Evolutionary conservation across 345 rosid species (phyloP), one percentile per base, ranked within the genome.

Genomic region (Corchorus olitorius): DNA sequence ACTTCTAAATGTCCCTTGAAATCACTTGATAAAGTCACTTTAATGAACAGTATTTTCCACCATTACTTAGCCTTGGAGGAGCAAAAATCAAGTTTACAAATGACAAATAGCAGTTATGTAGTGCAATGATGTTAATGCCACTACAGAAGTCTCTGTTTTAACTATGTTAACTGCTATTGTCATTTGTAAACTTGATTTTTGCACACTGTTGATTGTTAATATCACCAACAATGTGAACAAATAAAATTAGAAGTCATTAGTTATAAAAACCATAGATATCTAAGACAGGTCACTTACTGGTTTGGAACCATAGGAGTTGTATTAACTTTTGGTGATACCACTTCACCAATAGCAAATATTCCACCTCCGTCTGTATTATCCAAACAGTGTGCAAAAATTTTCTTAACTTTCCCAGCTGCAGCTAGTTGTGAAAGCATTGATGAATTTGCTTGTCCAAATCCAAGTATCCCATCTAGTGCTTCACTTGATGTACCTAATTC

Each of bases 391-490:
- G 96, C 84, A 81, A 93, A 94, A 50, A 78, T 80, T 81, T 76
- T 88, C 83, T 88, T 91, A 2, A 88, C 88, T 52, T 82, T 84
- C 43, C 96, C 93, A 10, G 90, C 75, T 0, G 87, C 78, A 76
- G 98, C 90, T 64, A 95, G 86, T 86, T 95, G 99, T 60, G 99
- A 91, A 80, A 95, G 77, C 79, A 93, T 62, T 71, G 98, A 95
- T 52, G 98, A 85, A 75, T 90, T 91, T 69, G 95, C 69, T 77
- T 95, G 94, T 63, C 99, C 99, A 79, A 95, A 90, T 56, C 99
- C 99, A 83, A 95, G 75, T 72, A 95, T 88, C 16, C 98, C 99
- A 81, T 93, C 98, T 78, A 93, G 84, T 78, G 98, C 97, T 75
- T 87, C 88, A 3, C 82, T 87, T 50, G 94, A 80, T 19, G 85